A percentile compares a stretch with the other conserved stretches of the same genome.
These are phyloP conservation scores for Scalesia atractyloides DNA, from an alignment of 129 eudicot genomes.

Conservation along the genomic window DNA sequence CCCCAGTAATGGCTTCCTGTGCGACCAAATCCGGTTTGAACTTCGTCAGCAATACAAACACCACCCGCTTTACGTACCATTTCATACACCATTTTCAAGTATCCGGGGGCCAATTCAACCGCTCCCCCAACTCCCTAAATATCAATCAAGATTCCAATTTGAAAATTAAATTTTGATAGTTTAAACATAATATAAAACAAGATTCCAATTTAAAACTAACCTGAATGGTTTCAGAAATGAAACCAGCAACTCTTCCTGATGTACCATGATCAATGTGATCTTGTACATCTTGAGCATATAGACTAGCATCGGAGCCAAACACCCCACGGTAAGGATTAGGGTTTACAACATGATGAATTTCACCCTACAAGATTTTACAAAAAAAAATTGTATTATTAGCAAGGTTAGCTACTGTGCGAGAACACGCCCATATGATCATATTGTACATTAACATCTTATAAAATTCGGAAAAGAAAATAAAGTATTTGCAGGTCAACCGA, in stretches of 20 bases:
- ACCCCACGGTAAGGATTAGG: conserved; percentile 95
- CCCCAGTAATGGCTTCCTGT: conserved; percentile 99
- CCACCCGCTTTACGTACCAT: conserved; percentile 94
- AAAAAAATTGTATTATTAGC: conserved; percentile 8
- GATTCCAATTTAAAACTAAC: conserved; percentile 30
- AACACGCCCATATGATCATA: background rate
- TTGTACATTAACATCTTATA: background rate
- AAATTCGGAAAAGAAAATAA: background rate
- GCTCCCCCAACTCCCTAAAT: conserved; percentile 96
- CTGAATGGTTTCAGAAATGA: conserved; percentile 96
- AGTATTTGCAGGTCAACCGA: background rate
- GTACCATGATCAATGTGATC: conserved; percentile 96
- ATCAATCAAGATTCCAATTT: conserved; percentile 22
- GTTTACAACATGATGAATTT: conserved; percentile 88
- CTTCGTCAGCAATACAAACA: conserved; percentile 96
- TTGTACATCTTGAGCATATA: conserved; percentile 85
- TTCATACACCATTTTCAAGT: conserved; percentile 78
- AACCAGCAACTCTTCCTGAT: conserved; percentile 93
- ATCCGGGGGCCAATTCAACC: conserved; percentile 95
- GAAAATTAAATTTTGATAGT: background rate
- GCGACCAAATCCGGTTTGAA: conserved; percentile 95
- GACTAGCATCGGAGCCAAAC: conserved; percentile 78
- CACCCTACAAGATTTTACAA: conserved; percentile 55
- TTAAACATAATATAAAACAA: background rate
- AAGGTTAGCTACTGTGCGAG: conserved; percentile 1